A percentile compares a stretch with the other conserved stretches of the same genome.
These are phyloP conservation scores for Pycnococcus provasolii DNA, from an alignment of 139 green algal species.

Conservation along the genomic window DNA sequence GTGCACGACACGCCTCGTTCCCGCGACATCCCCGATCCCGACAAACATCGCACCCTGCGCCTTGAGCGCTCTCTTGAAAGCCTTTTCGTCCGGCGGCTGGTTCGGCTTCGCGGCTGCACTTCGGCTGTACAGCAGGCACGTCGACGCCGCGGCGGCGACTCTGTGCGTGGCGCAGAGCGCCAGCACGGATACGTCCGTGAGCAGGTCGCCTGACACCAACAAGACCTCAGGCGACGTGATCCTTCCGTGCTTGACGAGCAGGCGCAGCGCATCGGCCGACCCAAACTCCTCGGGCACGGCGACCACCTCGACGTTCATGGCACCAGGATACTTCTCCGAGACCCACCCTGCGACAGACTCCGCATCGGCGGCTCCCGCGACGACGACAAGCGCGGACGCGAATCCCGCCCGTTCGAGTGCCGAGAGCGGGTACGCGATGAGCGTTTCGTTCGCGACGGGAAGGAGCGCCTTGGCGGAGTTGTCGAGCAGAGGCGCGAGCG, in stretches of 20 bases:
- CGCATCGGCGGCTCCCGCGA: conserved; percentile 15
- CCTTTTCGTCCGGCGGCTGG: no score
- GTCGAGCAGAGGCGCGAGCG: background rate
- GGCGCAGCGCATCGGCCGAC: conserved; percentile 15
- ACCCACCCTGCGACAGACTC: conserved; percentile 5
- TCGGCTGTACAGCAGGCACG: background rate
- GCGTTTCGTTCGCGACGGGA: conserved; percentile 19
- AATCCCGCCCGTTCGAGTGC: conserved; percentile 16
- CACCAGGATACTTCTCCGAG: background rate
- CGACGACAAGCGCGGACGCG: conserved; percentile 2
- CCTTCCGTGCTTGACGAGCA: background rate
- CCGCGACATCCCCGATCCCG: no score
- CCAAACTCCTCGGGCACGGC: conserved; percentile 22
- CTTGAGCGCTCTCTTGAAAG: no score
- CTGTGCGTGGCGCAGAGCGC: background rate
- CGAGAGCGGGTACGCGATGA: conserved; percentile 17
- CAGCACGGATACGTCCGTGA: background rate
- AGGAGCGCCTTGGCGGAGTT: conserved; percentile 8
- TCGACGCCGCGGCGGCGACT: no score
- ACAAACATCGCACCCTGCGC: no score
- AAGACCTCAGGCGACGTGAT: conserved; percentile 17
- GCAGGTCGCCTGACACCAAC: background rate
- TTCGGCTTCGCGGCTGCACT: no score
- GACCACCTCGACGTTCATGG: conserved; percentile 14
- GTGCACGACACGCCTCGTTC: no score